Evolutionary conservation across 208 protist genomes (phyloP).

Genomic region (Wallacemonas sp.): DNA sequence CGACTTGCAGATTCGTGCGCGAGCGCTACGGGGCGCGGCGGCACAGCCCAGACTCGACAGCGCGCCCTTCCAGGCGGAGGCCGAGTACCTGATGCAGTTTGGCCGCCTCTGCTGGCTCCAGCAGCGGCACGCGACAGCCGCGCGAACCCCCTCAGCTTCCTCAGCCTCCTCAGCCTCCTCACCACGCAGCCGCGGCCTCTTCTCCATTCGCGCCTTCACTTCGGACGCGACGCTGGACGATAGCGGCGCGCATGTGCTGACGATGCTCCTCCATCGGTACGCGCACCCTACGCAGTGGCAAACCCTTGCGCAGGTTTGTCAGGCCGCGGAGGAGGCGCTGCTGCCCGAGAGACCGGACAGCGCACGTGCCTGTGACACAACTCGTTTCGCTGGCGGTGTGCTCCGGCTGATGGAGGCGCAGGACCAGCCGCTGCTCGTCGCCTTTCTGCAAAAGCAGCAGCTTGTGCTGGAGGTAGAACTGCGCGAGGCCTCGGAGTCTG

Average conservation of each 20-base stretch:
- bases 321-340: not conserved
- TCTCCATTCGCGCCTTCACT: constrained; percentile 11
- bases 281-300: constrained; percentile 7
- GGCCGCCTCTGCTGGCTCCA: constrained; percentile 8
- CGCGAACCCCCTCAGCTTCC: no score
- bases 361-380: no score
- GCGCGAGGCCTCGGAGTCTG: no score
- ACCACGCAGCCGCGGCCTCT: no score
- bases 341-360: not conserved
- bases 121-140: no score
- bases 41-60: not conserved
- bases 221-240: constrained; percentile 1
- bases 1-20: not conserved
- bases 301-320: not conserved
- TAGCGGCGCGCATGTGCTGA: constrained; percentile 1
- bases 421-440: not conserved
- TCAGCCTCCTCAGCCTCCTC: no score
- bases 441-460: constrained; percentile 21
- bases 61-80: constrained; percentile 1
- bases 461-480: constrained; percentile 24
- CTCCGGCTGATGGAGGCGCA: constrained; percentile 11
- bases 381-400: no score
- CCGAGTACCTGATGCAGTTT: constrained; percentile 10
- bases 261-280: constrained; percentile 13
- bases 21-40: not conserved